Evolutionary conservation across 805 yeast species (phyloP), one percentile per base, ranked within the genome.

Genomic region (Candida germanica): DNA sequence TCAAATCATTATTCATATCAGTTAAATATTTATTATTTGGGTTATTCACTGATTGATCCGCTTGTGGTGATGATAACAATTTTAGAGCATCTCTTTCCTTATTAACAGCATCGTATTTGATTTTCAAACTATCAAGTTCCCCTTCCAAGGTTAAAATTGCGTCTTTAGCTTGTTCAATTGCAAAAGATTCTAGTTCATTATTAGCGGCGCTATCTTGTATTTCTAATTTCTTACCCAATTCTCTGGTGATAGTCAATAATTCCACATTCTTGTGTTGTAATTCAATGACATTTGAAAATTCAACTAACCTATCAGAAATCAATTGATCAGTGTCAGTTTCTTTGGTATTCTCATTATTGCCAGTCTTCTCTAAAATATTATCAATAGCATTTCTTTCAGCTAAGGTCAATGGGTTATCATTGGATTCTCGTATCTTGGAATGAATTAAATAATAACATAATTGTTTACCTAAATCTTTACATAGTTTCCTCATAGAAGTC

Each of bases 401-500:
- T 0, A 68, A 57, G 4, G 83, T 73, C 24, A 91, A 61, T 6
- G 91, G 85, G 26, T 64, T 66, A 24, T 76, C 76, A n/a, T 75
- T 64, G 33, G 69, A 71, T 9, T 71, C 75, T 30, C 78, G 70
- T 1, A 83, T 63, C 19, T 78, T 69, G 2, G 85, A 67, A 51
- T 84, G 87, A 11, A 83, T 73, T 25, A 91, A 66, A 24, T 88
- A 68, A 32, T 71, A 73, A 47, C 85, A 87, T n/a, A 93, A 73
- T 55, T 91, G 98, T 28, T 80, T 77, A 5, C 94, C 85, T 26
- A 91, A 63, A 51, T 91, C 97, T 19, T 71, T 61, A 28, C 82
- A 74, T 44, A 82, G 79, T 38, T 72, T 75, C 29, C 72, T 69
- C 43, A 83, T 55, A 4, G 74, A 61, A 11, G 54, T 59, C 10